phyloP scores from a whole-genome alignment of 164 flowering plant genomes.

The Buxus sempervirens region DNA sequence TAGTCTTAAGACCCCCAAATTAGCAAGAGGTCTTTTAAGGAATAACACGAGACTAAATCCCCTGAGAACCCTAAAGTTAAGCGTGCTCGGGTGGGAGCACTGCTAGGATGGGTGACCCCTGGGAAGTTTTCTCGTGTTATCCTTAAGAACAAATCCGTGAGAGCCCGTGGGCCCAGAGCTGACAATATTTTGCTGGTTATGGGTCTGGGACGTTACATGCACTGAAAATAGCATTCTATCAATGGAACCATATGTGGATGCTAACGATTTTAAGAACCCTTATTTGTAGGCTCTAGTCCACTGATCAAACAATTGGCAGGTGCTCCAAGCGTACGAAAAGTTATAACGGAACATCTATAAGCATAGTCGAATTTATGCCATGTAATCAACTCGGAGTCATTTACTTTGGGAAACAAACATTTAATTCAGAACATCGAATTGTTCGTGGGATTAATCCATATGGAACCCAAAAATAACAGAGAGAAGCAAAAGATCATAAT shows the following conservation, averaged over 20 bases:
- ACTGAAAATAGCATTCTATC: not conserved
- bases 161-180: no score
- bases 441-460: not conserved
- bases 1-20: no score
- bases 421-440: not conserved
- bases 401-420: not conserved
- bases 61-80: no score
- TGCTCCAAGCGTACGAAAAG: not conserved
- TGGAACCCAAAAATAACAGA: not conserved
- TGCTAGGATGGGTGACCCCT: no score
- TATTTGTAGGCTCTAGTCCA: not conserved
- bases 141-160: no score
- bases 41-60: no score
- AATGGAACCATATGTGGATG: not conserved
- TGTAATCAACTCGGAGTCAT: not conserved
- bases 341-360: not conserved
- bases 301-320: not conserved
- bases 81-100: no score
- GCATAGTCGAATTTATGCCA: not conserved
- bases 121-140: no score
- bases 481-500: conserved; percentile 9
- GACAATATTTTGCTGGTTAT: no score
- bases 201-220: no score
- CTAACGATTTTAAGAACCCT: not conserved
- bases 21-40: no score